Evolutionary conservation across 2,329 filamentous ascomycete genomes (phyloP).

Genomic region (Penicillium decumbens): DNA sequence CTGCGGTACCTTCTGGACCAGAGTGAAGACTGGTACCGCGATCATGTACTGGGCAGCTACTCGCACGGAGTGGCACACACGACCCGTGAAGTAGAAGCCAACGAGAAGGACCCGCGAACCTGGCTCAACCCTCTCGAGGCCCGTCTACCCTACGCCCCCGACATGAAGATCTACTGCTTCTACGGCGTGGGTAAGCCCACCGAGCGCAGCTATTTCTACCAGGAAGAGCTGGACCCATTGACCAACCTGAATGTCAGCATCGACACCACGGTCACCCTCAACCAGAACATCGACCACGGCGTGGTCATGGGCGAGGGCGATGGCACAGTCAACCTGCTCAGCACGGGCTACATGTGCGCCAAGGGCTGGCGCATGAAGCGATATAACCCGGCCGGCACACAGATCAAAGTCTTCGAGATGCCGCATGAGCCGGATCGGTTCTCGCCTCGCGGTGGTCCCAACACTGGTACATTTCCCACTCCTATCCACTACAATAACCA

Average conservation of each 20-base stretch:
- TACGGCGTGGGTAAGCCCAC: slow-evolving; percentile 92
- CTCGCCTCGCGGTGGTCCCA: slow-evolving; percentile 68
- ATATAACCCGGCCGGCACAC: slow-evolving; percentile 80
- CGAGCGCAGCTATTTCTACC: slow-evolving; percentile 89
- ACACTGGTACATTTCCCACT: slow-evolving; percentile 55
- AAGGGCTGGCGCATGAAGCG: slow-evolving; percentile 90
- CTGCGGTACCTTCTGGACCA: slow-evolving; percentile 72
- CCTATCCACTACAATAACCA: background rate
- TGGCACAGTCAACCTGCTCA: slow-evolving; percentile 90
- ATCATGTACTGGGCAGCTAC: slow-evolving; percentile 69
- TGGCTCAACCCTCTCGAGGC: slow-evolving; percentile 98
- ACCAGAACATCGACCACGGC: slow-evolving; percentile 64
- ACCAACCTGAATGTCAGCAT: slow-evolving; percentile 54
- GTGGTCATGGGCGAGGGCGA: slow-evolving; percentile 96
- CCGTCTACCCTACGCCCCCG: slow-evolving; percentile 77
- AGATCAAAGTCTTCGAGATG: slow-evolving; percentile 90
- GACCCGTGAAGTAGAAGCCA: slow-evolving; percentile 70
- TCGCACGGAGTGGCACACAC: slow-evolving; percentile 86
- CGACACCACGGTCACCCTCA: slow-evolving; percentile 48
- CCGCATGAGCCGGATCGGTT: slow-evolving; percentile 91
- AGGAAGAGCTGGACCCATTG: slow-evolving; percentile 61
- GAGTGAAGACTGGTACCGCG: slow-evolving; percentile 78
- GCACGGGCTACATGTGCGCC: slow-evolving; percentile 92
- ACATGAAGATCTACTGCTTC: slow-evolving; percentile 93
- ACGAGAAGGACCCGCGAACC: slow-evolving; percentile 70